phyloP scores from a whole-genome alignment of 1,284 basidiomycete species.

The Naganishia sp. region DNA sequence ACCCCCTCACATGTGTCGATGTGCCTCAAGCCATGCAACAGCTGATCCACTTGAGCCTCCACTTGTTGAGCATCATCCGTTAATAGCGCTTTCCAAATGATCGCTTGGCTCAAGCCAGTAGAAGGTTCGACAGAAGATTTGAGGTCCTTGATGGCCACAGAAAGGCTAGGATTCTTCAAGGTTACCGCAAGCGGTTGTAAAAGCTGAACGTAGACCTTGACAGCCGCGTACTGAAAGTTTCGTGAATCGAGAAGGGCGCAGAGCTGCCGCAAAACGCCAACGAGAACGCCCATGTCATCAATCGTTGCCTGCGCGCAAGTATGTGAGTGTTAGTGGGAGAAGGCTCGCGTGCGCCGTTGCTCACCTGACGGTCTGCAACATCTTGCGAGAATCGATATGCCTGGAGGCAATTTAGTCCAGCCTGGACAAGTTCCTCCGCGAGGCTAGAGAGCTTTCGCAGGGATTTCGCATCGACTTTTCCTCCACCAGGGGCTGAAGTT shows the following conservation, averaged over 20 bases:
- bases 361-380: background rate
- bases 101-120: slow-evolving; percentile 15
- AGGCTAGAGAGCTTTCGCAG: slow-evolving; percentile 6
- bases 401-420: slow-evolving; percentile 11
- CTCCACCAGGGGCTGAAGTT: background rate
- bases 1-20: slow-evolving; percentile 10
- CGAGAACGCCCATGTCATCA: slow-evolving; percentile 1
- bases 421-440: background rate
- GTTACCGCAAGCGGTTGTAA: slow-evolving; percentile 4
- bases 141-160: slow-evolving; percentile 1
- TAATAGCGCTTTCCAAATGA: slow-evolving; percentile 13
- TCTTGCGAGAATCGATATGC: background rate
- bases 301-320: too few species aligned
- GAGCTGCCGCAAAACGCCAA: slow-evolving; percentile 1
- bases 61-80: background rate
- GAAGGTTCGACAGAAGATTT: slow-evolving; percentile 20
- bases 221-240: slow-evolving; percentile 19
- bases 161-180: background rate
- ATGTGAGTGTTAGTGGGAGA: too few species aligned
- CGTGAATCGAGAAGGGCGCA: slow-evolving; percentile 1
- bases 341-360: background rate
- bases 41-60: slow-evolving; percentile 9
- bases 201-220: slow-evolving; percentile 23
- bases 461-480: slow-evolving; percentile 18
- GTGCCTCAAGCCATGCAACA: slow-evolving; percentile 4